These are phyloP conservation scores for Monilinia fructicola DNA, from an alignment of 2,329 filamentous ascomycete genomes.

Conservation along the genomic window DNA sequence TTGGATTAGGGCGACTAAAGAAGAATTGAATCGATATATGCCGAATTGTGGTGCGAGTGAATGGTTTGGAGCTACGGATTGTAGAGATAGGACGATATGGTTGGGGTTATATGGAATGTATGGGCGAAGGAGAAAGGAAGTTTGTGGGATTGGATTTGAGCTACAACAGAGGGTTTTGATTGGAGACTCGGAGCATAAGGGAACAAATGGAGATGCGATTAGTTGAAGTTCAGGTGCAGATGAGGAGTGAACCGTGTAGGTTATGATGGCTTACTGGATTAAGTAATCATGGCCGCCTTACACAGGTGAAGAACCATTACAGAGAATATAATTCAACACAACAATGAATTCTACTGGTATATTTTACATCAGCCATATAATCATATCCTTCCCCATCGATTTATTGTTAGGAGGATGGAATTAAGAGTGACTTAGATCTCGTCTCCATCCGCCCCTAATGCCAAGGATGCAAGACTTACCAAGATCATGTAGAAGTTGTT, in stretches of 20 bases:
- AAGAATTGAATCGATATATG: constrained; percentile 38
- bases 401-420: background rate
- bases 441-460: background rate
- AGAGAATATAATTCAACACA: background rate
- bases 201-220: background rate
- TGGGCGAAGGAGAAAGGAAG: constrained; percentile 31
- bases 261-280: background rate
- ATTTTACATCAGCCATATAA: no score
- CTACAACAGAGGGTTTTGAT: constrained; percentile 22
- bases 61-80: constrained; percentile 38
- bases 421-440: background rate
- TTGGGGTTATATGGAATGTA: constrained; percentile 35
- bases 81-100: constrained; percentile 36
- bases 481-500: background rate
- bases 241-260: background rate
- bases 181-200: background rate
- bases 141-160: constrained; percentile 38
- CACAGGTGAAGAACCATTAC: background rate
- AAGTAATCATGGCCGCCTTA: background rate
- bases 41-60: constrained; percentile 34
- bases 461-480: background rate
- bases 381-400: background rate
- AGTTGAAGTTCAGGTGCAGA: background rate
- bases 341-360: no score
- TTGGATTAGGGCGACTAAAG: constrained; percentile 44